A percentile compares a stretch with the other conserved stretches of the same genome.
phyloP scores from a whole-genome alignment of 2,329 filamentous ascomycete genomes.

The Aplosporella prunicola region DNA sequence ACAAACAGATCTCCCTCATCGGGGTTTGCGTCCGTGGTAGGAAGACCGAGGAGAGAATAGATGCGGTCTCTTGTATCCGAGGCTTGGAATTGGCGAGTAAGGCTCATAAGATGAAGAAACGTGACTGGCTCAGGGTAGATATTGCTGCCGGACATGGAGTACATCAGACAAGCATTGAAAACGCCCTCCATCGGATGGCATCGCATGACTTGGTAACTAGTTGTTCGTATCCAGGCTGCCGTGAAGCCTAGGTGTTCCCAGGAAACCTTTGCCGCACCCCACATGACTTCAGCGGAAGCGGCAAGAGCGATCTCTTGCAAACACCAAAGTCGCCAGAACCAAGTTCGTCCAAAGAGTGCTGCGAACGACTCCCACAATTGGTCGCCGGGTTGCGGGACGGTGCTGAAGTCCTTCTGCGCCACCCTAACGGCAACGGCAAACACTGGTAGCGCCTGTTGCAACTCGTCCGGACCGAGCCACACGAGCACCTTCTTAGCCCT shows the following conservation, averaged over 20 bases:
- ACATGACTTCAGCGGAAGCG: background rate
- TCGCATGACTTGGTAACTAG: conserved; percentile 10
- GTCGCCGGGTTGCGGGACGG: background rate
- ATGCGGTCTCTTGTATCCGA: conserved; percentile 13
- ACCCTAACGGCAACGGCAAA: background rate
- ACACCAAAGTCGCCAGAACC: conserved; percentile 7
- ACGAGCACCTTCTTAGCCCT: conserved; percentile 8
- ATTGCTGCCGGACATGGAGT: conserved; percentile 8
- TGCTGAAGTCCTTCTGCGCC: background rate
- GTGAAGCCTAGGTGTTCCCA: conserved; percentile 4
- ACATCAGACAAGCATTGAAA: conserved; percentile 13
- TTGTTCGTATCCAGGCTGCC: conserved; percentile 3
- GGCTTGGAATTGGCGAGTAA: conserved; percentile 12
- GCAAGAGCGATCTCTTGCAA: conserved; percentile 4
- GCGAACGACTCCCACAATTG: background rate
- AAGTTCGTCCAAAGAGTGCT: background rate
- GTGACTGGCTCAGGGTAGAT: conserved; percentile 7
- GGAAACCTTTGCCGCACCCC: background rate
- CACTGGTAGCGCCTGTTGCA: background rate
- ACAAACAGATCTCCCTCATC: conserved; percentile 5
- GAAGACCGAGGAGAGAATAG: conserved; percentile 13
- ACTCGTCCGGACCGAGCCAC: conserved; percentile 6
- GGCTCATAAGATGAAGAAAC: conserved; percentile 10
- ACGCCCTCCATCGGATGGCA: conserved; percentile 9
- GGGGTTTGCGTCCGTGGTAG: conserved; percentile 4